Evolutionary conservation across 2,329 filamentous ascomycete genomes (phyloP), one percentile per base, ranked within the genome.

Genomic region (Trichoderma koningiopsis): DNA sequence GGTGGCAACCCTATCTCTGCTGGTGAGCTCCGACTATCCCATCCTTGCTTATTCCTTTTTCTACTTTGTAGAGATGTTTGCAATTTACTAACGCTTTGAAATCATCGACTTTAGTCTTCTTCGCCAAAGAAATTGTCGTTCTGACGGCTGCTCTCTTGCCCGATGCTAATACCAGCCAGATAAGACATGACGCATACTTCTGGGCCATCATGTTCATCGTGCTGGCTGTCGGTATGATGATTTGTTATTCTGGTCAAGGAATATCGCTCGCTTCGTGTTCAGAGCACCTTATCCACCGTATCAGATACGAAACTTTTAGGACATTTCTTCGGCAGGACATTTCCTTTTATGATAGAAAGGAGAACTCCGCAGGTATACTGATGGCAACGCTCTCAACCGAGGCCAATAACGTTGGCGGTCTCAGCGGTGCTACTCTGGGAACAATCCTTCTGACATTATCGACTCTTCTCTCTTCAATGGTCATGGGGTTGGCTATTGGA

Each of bases 301-400:
- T 95, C 1, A 89, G 96, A 74, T 89, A 96, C 78, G 85, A 85
- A 69, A 92, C 94, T 7, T 97, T 99, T 83, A 87, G 94, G 37
- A 86, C 91, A 29, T 93, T 98, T 83, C 88, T 98, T 63, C 92
- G 94, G 72, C 95, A 98, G 80, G 96, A 98, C 72, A 94, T 98
- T 70, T 84, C 89, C 33, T 98, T 94, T 79, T 99, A 97, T 74
- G 96, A 98, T 79, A 86, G 85, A 56, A 92, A 96, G 72, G 91
- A 96, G 78, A 97, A 98, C 78, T 94, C 92, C 7, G 90, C 93
- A 7, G 96, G 96, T 72, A 91, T 94, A 0, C 83, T 99, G 74
- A 97, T 94, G 0, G 93, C 92, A 0, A 96, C 97, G 81, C 83
- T 97, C 14, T 94, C 92, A 2, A 96, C 93, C 0, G 92, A 97